Conservation (phyloP, 164 flowering plant species). For the Tinospora cordifolia region DNA sequence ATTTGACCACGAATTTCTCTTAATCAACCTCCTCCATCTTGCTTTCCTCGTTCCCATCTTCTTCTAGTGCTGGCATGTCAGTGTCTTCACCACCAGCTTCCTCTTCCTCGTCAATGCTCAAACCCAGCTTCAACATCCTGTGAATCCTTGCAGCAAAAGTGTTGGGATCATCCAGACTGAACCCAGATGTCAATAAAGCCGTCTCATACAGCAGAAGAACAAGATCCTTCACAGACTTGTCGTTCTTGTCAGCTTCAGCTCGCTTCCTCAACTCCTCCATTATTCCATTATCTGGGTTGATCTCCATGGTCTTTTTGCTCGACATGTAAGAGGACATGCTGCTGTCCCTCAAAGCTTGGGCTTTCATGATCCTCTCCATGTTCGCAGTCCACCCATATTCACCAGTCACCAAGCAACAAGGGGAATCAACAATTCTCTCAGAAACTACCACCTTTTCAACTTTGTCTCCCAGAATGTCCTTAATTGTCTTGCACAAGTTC, state of each 20-base stretch:
- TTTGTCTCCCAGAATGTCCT: constrained; percentile 59
- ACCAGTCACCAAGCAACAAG: constrained; percentile 63
- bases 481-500: constrained; percentile 53
- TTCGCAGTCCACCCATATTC: constrained; percentile 68
- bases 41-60: constrained; percentile 42
- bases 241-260: constrained; percentile 65
- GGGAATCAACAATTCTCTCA: constrained; percentile 65
- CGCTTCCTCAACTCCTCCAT: constrained; percentile 76
- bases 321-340: constrained; percentile 75
- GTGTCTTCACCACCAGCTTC: constrained; percentile 24
- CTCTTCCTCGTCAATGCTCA: constrained; percentile 64
- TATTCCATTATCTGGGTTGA: constrained; percentile 65
- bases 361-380: constrained; percentile 77
- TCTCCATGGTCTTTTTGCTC: constrained; percentile 77
- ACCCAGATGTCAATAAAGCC: constrained; percentile 61
- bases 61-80: constrained; percentile 49
- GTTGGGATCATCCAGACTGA: constrained; percentile 68
- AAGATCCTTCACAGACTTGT: constrained; percentile 59
- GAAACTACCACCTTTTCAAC: constrained; percentile 66
- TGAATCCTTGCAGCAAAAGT: constrained; percentile 54
- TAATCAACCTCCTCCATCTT: constrained; percentile 54
- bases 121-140: constrained; percentile 69
- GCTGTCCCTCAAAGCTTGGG: constrained; percentile 62
- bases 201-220: constrained; percentile 58
- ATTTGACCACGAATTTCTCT: no score